Percentiles rank a stretch among this genome's conserved stretches.
Conservation (phyloP, 2,329 filamentous ascomycete genomes). For the Colletotrichum falcatum region DNA sequence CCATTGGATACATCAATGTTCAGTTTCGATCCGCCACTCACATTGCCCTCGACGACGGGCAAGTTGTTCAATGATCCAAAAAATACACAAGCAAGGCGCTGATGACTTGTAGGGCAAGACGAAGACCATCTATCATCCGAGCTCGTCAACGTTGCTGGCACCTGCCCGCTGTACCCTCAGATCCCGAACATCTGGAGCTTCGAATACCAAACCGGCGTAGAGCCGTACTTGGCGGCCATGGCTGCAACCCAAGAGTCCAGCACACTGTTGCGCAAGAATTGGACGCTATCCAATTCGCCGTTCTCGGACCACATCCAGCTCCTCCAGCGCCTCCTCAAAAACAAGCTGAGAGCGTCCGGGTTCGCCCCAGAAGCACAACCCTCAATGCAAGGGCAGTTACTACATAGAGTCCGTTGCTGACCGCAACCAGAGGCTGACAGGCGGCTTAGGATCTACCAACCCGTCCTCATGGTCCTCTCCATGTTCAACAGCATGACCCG, state of each 20-base stretch:
- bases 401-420: neutral
- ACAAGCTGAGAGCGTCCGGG: constrained; percentile 43
- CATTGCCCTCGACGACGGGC: neutral
- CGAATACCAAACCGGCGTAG: constrained; percentile 48
- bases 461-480: constrained; percentile 48
- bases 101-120: neutral
- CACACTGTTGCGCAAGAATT: constrained; percentile 44
- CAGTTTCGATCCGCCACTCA: constrained; percentile 6
- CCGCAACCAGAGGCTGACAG: neutral
- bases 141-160: constrained; percentile 30
- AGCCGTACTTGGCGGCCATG: constrained; percentile 46
- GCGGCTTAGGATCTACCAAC: constrained; percentile 42
- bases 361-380: constrained; percentile 12
- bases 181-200: constrained; percentile 49
- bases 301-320: constrained; percentile 50
- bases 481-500: constrained; percentile 52
- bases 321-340: constrained; percentile 44
- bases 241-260: constrained; percentile 43
- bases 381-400: constrained; percentile 23
- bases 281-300: constrained; percentile 46
- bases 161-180: constrained; percentile 43
- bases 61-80: fast-evolving
- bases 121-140: constrained; percentile 1
- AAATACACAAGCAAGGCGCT: neutral
- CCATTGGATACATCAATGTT: constrained; percentile 2